Evolutionary conservation across 192 early-diverging fungal genomes (phyloP).

Genomic region (Coemansia sp.): DNA sequence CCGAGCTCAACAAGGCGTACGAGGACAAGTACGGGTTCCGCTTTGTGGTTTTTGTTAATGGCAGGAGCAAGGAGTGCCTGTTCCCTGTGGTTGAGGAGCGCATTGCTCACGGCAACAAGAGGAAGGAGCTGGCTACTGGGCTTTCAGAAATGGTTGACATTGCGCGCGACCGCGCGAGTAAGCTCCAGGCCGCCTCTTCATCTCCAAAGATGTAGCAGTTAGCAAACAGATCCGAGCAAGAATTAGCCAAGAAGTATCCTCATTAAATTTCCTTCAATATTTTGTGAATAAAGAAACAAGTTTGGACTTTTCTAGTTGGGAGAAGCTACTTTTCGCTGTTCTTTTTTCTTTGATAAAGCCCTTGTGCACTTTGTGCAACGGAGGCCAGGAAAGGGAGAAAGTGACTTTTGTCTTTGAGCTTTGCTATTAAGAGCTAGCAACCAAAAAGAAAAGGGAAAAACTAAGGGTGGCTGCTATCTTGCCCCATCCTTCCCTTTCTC

Average conservation of each 20-base stretch:
- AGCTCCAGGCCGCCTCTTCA: slow-evolving; percentile 49
- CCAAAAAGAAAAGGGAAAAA: too few species aligned
- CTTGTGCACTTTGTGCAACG: background rate
- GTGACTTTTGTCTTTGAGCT: background rate
- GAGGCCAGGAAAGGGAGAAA: background rate
- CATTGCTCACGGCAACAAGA: slow-evolving; percentile 62
- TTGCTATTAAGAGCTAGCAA: too few species aligned
- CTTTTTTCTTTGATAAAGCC: background rate
- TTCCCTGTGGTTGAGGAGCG: slow-evolving; percentile 75
- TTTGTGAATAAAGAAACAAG: background rate
- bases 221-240: background rate
- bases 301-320: background rate
- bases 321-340: background rate
- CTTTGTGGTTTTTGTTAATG: slow-evolving; percentile 83
- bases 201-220: slow-evolving; percentile 29
- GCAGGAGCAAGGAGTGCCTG: slow-evolving; percentile 70
- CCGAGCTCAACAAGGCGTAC: slow-evolving; percentile 65
- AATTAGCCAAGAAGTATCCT: too few species aligned
- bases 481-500: too few species aligned
- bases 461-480: too few species aligned
- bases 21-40: slow-evolving; percentile 78
- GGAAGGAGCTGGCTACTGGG: slow-evolving; percentile 69
- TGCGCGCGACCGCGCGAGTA: slow-evolving; percentile 76
- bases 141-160: slow-evolving; percentile 79
- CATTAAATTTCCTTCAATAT: background rate